Evolutionary conservation across 176 grass and related monocot genomes (phyloP).

Genomic region (Triticum dicoccoides): DNA sequence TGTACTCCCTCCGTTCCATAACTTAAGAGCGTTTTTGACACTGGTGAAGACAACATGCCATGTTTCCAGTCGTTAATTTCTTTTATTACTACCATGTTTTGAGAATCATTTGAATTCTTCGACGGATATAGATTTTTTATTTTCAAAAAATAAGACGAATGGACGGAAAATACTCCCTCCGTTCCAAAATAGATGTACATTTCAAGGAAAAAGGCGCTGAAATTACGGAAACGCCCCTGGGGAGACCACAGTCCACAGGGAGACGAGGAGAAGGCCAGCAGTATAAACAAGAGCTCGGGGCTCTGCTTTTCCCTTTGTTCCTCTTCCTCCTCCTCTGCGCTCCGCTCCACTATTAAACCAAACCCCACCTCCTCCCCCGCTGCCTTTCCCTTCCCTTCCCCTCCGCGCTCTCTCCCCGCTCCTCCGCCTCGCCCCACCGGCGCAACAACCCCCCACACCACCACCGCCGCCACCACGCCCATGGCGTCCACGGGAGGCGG

Average conservation of each 20-base stretch:
- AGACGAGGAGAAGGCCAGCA: background rate
- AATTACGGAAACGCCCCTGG: background rate
- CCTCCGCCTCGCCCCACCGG: background rate
- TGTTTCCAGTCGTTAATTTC: too few relatives aligned
- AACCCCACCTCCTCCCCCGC: conserved; percentile 19
- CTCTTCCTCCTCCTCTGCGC: background rate
- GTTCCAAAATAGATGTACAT: too few relatives aligned
- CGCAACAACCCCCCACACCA: conserved; percentile 10
- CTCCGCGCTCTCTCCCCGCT: background rate
- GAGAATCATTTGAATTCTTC: too few relatives aligned
- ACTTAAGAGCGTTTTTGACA: too few relatives aligned
- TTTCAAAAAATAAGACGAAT: too few relatives aligned
- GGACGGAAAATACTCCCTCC: background rate
- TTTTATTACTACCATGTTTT: too few relatives aligned
- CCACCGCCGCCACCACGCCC: conserved; percentile 11
- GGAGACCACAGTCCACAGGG: background rate
- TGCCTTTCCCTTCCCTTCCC: conserved; percentile 30
- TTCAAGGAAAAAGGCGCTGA: background rate
- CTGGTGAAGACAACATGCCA: too few relatives aligned
- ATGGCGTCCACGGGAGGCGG: conserved; percentile 43
- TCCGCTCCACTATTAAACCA: conserved; percentile 35
- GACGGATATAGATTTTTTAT: too few relatives aligned
- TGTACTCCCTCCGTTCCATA: too few relatives aligned
- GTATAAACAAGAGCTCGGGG: background rate
- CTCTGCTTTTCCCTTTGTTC: background rate